Evolutionary conservation across 1,284 basidiomycete species (phyloP), one percentile per base, ranked within the genome.

Genomic region (Irpex sp.): DNA sequence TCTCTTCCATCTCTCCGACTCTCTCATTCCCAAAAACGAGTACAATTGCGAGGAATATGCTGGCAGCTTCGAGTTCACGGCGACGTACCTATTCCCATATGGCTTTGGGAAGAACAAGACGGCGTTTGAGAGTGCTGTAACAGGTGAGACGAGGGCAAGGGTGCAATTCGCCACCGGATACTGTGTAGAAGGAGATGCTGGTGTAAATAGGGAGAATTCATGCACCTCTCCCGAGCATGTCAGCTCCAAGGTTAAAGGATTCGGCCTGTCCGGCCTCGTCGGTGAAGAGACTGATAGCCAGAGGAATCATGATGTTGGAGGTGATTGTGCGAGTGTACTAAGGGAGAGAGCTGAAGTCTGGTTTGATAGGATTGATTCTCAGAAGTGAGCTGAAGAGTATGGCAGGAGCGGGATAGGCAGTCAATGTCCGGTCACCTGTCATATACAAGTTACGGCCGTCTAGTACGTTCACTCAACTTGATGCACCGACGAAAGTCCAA

Each of bases 291-390:
- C 72, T 26, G 57, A 57, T 59, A 60, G 66, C 38, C 61, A 65
- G 37, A 51, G 66, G 7, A 34, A 34, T 34, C 31, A 34, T 34
- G 31, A 34, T 34, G 31, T 55, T 38, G 2, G 67, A 68, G 0
- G 67, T 61, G 4, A 58, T 47, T 34, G 17, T 71, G 4, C 31
- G 31, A 34, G 31, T 34, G 31, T 34, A 34, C 31, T 34, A 34
- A 59, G 63, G 62, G 70, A 70, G 37, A 65, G 61, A 4, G 73
- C 69, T 15, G 73, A 74, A 48, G 70, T 70, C 9, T 74, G 70
- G 68, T 73, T 74, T 52, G 55, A 44, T 59, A 70, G 59, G 54
- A 47, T 47, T n/a, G 40, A 34, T 34, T 34, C 5, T 34, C 31
- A 34, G 31, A 34, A 34, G 40, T 47, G 40, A n/a, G 40, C n/a